Conservation (phyloP, 1,284 basidiomycete genomes). For the Irpex sp. region DNA sequence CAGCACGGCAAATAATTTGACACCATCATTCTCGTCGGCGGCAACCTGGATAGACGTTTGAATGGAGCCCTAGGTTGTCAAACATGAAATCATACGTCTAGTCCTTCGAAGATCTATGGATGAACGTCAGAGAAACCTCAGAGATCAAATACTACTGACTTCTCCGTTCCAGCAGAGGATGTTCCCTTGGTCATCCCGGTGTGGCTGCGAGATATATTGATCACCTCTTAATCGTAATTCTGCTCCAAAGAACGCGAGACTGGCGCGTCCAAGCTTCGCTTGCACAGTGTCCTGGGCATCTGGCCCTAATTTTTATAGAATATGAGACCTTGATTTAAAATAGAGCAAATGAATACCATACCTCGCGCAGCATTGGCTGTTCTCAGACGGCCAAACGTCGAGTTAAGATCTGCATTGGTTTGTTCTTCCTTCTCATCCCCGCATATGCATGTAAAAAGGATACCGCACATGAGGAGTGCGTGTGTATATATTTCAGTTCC, state of each 20-base stretch:
- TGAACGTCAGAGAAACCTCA: not conserved
- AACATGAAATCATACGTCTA: conserved; percentile 44
- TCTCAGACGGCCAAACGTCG: not conserved
- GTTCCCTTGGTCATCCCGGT: conserved; percentile 46
- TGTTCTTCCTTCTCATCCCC: not conserved
- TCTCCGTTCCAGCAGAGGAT: conserved; percentile 91
- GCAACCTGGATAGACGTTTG: conserved; percentile 36
- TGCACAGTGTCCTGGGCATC: conserved; percentile 45
- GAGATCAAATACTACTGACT: conserved; percentile 38
- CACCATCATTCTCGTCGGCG: conserved; percentile 75
- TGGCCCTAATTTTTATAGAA: conserved; percentile 43
- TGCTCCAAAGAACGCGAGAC: conserved; percentile 66
- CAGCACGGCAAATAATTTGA: conserved; percentile 58
- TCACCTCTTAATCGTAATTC: conserved; percentile 79
- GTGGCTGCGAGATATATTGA: conserved; percentile 68
- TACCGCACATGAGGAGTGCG: not conserved
- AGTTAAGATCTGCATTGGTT: not conserved
- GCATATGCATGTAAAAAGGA: not conserved
- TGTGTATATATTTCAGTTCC: too few species aligned
- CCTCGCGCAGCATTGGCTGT: not conserved
- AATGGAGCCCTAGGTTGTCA: not conserved
- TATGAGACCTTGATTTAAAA: too few species aligned
- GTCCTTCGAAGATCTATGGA: conserved; percentile 71
- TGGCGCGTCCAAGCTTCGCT: conserved; percentile 15
- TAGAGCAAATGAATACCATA: not conserved